These are phyloP conservation scores for Ceratorhiza oryzae-sativae DNA, from an alignment of 1,284 basidiomycete species.

Conservation along the genomic window DNA sequence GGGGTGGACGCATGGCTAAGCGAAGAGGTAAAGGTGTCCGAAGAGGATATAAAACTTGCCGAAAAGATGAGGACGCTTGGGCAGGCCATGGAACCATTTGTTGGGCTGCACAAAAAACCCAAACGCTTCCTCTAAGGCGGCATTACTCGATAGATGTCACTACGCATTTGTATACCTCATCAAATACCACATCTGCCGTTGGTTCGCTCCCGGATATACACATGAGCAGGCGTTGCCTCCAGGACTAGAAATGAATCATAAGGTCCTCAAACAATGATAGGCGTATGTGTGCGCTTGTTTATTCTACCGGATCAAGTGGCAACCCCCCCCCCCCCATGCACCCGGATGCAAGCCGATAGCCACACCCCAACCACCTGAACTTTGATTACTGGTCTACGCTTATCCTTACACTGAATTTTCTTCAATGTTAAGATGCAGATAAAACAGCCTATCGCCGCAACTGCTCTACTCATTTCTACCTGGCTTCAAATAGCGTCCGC, in stretches of 20 bases:
- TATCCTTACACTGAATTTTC: not conserved
- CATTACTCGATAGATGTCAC: too few species aligned
- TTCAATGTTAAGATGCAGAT: not conserved
- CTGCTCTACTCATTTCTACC: not conserved
- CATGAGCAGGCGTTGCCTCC: too few species aligned
- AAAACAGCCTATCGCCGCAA: not conserved
- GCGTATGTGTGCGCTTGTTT: too few species aligned
- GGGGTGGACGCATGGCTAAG: constrained; percentile 30
- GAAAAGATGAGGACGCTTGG: constrained; percentile 43
- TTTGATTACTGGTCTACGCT: not conserved
- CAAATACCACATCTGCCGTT: too few species aligned
- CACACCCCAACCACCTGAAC: not conserved
- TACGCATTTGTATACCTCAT: too few species aligned
- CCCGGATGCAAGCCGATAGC: not conserved
- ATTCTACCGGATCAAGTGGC: not conserved
- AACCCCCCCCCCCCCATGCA: not conserved
- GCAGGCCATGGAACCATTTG: constrained; percentile 43
- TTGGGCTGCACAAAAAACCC: constrained; percentile 25
- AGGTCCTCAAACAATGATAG: too few species aligned
- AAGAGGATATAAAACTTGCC: constrained; percentile 43
- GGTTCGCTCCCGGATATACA: too few species aligned
- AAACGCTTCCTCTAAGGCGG: not conserved
- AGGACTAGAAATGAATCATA: too few species aligned
- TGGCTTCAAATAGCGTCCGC: not conserved
- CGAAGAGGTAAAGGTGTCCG: constrained; percentile 8